phyloP scores from a whole-genome alignment of 2,329 filamentous ascomycete genomes.

The Claviceps capensis region DNA sequence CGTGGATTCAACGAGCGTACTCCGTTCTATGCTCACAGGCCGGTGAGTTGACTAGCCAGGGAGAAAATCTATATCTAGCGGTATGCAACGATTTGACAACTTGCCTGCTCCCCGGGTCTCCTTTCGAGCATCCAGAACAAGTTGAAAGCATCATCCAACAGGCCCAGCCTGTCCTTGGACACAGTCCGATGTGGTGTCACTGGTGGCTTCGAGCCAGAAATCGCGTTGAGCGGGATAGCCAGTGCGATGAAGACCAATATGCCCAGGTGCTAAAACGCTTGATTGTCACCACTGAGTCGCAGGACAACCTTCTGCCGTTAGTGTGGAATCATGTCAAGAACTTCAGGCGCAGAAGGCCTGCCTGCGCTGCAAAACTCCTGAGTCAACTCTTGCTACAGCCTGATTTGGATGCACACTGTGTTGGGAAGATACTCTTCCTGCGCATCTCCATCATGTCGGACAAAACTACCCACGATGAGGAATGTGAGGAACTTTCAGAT shows the following conservation, averaged over 20 bases:
- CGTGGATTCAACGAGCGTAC: slow-evolving; percentile 62
- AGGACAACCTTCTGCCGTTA: slow-evolving; percentile 49
- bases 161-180: slow-evolving; percentile 49
- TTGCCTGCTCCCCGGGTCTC: slow-evolving; percentile 34
- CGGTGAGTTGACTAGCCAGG: slow-evolving; percentile 42
- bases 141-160: slow-evolving; percentile 43
- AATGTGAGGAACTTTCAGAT: slow-evolving; percentile 13
- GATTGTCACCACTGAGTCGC: slow-evolving; percentile 44
- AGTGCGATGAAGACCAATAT: slow-evolving; percentile 25
- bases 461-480: slow-evolving; percentile 19
- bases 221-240: slow-evolving; percentile 29
- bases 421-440: slow-evolving; percentile 56
- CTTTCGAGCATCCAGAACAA: slow-evolving; percentile 29
- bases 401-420: slow-evolving; percentile 43
- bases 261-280: slow-evolving; percentile 44
- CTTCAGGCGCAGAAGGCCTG: slow-evolving; percentile 40
- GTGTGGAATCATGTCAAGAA: slow-evolving; percentile 56
- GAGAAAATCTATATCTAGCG: slow-evolving; percentile 49
- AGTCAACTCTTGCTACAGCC: slow-evolving; percentile 50
- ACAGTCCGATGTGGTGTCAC: slow-evolving; percentile 51
- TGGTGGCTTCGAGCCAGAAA: slow-evolving; percentile 53
- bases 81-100: slow-evolving; percentile 52
- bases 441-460: slow-evolving; percentile 51
- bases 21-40: slow-evolving; percentile 40
- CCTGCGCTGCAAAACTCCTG: slow-evolving; percentile 36